Percentiles rank a stretch among this genome's conserved stretches.
Evolutionary conservation across 2,329 filamentous ascomycete species (phyloP).

Genomic region (Colletotrichum sp.): DNA sequence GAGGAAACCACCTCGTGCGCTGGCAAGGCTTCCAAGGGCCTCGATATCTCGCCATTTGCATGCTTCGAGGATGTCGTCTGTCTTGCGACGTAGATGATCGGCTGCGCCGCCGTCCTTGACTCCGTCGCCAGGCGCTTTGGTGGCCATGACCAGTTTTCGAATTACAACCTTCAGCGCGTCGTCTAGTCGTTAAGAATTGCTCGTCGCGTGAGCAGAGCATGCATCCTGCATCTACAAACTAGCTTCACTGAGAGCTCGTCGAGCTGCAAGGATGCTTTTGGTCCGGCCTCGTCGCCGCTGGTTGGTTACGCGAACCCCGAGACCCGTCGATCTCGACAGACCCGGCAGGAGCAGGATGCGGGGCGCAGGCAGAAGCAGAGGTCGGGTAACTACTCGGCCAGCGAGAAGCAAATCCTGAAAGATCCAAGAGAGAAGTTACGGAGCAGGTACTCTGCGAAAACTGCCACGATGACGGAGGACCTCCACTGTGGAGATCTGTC

Average conservation of each 20-base stretch:
- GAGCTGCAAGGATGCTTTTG: neutral
- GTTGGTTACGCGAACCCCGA: neutral
- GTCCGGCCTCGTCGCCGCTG: neutral
- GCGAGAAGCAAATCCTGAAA: neutral
- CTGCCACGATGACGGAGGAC: neutral
- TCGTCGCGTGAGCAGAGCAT: neutral
- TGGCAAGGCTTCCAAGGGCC: constrained; percentile 62
- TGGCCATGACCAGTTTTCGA: neutral
- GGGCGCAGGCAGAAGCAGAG: neutral
- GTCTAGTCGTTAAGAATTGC: neutral
- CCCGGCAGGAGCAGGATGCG: neutral
- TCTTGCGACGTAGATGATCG: constrained; percentile 37
- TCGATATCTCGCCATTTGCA: constrained; percentile 63
- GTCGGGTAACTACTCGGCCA: neutral
- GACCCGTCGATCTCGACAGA: neutral
- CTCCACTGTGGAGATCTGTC: constrained; percentile 8
- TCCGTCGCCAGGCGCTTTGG: neutral
- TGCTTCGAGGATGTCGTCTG: constrained; percentile 59
- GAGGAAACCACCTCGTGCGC: constrained; percentile 69
- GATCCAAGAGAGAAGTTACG: neutral
- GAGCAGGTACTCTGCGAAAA: neutral
- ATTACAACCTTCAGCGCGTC: neutral
- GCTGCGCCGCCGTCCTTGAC: constrained; percentile 2
- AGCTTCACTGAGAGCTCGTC: neutral
- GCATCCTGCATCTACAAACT: neutral